Percentiles rank a stretch among this genome's conserved stretches.
These are phyloP conservation scores for Angophora floribunda DNA, from an alignment of 345 rosid species.

Conservation along the genomic window DNA sequence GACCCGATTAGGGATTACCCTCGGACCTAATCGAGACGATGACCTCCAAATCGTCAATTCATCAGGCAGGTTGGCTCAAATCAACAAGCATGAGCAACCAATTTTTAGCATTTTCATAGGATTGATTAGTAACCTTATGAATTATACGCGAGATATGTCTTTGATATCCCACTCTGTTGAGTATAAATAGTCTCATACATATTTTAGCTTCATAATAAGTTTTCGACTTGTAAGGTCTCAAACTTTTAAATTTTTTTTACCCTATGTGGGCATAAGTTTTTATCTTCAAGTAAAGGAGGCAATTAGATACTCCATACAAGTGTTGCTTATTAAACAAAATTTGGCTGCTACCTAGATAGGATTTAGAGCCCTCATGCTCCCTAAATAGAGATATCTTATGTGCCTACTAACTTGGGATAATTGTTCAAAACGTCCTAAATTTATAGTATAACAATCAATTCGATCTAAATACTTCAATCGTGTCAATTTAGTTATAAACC, in stretches of 20 bases:
- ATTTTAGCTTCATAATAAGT: neutral
- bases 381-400: neutral
- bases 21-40: neutral
- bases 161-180: neutral
- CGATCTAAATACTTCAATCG: neutral
- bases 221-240: neutral
- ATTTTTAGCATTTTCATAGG: neutral
- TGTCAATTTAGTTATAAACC: accelerated
- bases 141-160: neutral
- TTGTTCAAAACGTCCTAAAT: neutral
- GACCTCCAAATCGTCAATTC: neutral
- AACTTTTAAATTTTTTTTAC: neutral
- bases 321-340: neutral
- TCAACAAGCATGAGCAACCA: neutral
- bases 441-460: accelerated
- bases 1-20: neutral
- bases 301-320: neutral
- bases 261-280: neutral
- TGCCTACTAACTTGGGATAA: neutral
- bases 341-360: neutral
- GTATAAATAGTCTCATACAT: neutral
- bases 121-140: neutral
- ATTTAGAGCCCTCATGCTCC: neutral
- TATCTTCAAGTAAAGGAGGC: neutral
- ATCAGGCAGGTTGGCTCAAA: neutral